Percentiles rank a stretch among this genome's conserved stretches.
Evolutionary conservation across 768 basidiomycete genomes (phyloP).

Genomic region (Daedaleopsis sinensis): DNA sequence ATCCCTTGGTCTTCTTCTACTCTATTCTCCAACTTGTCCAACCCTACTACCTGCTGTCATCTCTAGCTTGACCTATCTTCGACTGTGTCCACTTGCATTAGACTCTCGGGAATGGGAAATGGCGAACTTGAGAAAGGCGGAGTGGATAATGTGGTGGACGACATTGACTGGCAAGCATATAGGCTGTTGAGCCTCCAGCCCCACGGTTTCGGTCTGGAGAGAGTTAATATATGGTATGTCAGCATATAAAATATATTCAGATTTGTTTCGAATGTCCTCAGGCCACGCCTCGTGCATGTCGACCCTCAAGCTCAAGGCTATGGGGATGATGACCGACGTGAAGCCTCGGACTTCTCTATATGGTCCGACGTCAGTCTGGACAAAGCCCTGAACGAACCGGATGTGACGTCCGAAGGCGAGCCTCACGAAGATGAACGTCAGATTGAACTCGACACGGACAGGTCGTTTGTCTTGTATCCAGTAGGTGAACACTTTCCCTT

Average conservation of each 20-base stretch:
- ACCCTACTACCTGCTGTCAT: background rate
- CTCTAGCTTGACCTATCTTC: background rate
- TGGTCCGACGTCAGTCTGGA: background rate
- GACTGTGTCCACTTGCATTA: background rate
- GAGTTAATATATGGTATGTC: slow-evolving; percentile 61
- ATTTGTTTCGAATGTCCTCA: slow-evolving; percentile 32
- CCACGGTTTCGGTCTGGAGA: slow-evolving; percentile 64
- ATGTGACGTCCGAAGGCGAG: background rate
- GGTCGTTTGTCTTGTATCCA: slow-evolving; percentile 93
- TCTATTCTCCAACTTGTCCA: no score
- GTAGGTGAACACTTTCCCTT: slow-evolving; percentile 57
- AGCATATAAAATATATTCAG: slow-evolving; percentile 17
- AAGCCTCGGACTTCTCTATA: background rate
- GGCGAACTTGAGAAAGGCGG: background rate
- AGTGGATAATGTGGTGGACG: slow-evolving; percentile 14
- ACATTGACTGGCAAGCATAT: slow-evolving; percentile 49
- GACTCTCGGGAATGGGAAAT: background rate
- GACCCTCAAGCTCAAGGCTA: slow-evolving; percentile 21
- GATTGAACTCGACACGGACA: slow-evolving; percentile 86
- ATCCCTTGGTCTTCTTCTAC: background rate
- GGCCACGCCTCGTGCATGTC: slow-evolving; percentile 41
- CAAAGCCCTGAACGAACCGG: background rate
- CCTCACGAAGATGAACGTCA: slow-evolving; percentile 81
- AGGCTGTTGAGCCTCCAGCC: slow-evolving; percentile 52
- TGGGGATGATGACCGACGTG: background rate